Evolutionary conservation across 2,329 filamentous ascomycete genomes (phyloP).

Genomic region (Tolypocladium cylindrosporum): DNA sequence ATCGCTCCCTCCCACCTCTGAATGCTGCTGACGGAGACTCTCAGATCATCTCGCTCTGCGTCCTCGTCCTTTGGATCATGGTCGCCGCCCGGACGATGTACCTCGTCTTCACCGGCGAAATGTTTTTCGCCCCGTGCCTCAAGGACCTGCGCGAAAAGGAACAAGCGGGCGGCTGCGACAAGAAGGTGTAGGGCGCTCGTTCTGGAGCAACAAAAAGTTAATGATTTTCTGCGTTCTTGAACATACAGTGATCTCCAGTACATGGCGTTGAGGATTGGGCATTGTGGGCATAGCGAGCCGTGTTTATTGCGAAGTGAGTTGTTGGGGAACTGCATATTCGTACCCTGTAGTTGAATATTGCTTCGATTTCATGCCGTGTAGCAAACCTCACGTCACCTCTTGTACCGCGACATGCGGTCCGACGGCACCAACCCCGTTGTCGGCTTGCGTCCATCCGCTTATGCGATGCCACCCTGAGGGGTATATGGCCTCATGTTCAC

Average conservation of each 20-base stretch:
- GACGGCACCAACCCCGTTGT: neutral
- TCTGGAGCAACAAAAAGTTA: neutral
- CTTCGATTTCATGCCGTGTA: neutral
- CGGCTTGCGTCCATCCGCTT: neutral
- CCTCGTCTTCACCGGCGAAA: constrained; percentile 27
- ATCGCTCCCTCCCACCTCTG: neutral
- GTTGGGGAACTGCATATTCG: neutral
- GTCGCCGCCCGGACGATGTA: constrained; percentile 27
- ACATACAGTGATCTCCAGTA: neutral
- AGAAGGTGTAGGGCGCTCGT: constrained; percentile 12
- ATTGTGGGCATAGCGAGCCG: neutral
- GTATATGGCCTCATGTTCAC: neutral
- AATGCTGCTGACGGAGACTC: constrained; percentile 3
- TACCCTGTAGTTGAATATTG: neutral
- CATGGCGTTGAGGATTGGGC: neutral
- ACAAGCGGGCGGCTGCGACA: constrained; percentile 13
- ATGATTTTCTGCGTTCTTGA: neutral
- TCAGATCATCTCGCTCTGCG: constrained; percentile 29
- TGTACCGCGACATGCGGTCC: neutral
- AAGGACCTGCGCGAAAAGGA: constrained; percentile 25
- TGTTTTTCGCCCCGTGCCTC: constrained; percentile 35
- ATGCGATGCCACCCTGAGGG: neutral
- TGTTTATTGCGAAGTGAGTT: neutral
- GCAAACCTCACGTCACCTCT: neutral
- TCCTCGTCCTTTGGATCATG: constrained; percentile 31